A percentile compares a stretch with the other conserved stretches of the same genome.
These are phyloP conservation scores for Ceratorhiza oryzae-sativae DNA, from an alignment of 1,284 basidiomycete genomes.

Conservation along the genomic window DNA sequence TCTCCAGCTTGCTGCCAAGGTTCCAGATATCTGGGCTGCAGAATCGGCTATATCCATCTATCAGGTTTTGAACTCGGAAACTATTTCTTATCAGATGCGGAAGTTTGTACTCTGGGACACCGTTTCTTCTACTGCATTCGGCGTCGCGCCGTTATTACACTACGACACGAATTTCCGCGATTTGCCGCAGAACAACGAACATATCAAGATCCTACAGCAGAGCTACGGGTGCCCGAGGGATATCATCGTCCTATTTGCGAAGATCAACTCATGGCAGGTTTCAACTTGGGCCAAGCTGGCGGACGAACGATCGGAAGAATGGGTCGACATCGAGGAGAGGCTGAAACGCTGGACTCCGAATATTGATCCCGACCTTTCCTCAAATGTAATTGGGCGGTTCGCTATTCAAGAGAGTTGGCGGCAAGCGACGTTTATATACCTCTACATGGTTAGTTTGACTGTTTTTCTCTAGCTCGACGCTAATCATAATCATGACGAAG, in stretches of 20 bases:
- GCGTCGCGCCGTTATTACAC: neutral
- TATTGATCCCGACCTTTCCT: neutral
- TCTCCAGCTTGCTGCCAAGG: neutral
- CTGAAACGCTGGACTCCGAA: neutral
- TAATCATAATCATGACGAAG: neutral
- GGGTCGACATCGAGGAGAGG: neutral
- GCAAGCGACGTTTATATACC: constrained; percentile 6
- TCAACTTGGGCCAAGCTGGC: neutral
- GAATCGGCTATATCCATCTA: constrained; percentile 11
- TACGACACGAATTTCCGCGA: constrained; percentile 4
- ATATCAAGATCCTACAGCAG: neutral
- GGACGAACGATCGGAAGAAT: neutral
- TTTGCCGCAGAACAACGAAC: neutral
- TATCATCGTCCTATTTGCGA: neutral
- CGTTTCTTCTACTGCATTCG: neutral
- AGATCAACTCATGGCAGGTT: neutral
- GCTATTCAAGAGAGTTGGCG: constrained; percentile 29
- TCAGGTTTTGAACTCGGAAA: neutral
- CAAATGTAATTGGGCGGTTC: neutral
- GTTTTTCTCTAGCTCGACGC: neutral
- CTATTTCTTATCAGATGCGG: neutral
- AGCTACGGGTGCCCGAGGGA: neutral
- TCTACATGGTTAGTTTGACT: constrained; percentile 3
- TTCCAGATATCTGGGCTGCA: constrained; percentile 15
- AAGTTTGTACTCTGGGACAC: constrained; percentile 13